Evolutionary conservation across 2,329 filamentous ascomycete genomes (phyloP).

Genomic region (Penicillium sp.): DNA sequence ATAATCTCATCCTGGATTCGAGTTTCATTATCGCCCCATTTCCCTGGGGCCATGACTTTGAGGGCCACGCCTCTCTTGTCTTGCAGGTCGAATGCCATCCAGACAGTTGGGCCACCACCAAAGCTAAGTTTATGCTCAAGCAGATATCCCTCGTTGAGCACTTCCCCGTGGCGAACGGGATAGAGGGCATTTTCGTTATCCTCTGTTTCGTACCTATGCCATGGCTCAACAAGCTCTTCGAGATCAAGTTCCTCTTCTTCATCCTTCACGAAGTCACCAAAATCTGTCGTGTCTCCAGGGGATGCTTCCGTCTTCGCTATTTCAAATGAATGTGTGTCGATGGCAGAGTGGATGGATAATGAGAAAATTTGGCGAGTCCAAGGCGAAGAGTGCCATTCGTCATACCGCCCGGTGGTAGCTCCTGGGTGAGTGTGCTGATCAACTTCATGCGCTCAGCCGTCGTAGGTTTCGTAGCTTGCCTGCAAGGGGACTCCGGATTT

Average conservation of each 20-base stretch:
- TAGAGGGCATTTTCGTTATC: slow-evolving; percentile 18
- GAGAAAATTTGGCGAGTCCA: background rate
- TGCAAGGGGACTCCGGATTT: no score
- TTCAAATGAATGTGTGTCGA: background rate
- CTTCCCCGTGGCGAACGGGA: slow-evolving; percentile 20
- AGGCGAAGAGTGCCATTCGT: no score
- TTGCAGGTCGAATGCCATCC: slow-evolving; percentile 27
- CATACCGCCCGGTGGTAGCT: no score
- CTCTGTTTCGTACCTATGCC: slow-evolving; percentile 17
- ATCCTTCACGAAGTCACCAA: slow-evolving; percentile 17
- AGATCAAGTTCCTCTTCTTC: slow-evolving; percentile 22
- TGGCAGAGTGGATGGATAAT: background rate
- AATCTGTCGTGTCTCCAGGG: slow-evolving; percentile 1
- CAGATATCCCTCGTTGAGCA: slow-evolving; percentile 26
- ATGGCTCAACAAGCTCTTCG: slow-evolving; percentile 21
- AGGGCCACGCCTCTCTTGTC: slow-evolving; percentile 24
- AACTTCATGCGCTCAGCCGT: no score
- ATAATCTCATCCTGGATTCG: slow-evolving; percentile 25
- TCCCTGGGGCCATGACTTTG: slow-evolving; percentile 23
- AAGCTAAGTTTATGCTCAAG: slow-evolving; percentile 29
- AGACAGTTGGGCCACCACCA: slow-evolving; percentile 28
- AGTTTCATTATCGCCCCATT: slow-evolving; percentile 20
- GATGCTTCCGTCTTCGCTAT: background rate
- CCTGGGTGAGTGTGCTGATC: no score
- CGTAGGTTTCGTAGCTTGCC: no score